Evolutionary conservation across 2,329 filamentous ascomycete species (phyloP).

Genomic region (Arthrinium puccinioides): DNA sequence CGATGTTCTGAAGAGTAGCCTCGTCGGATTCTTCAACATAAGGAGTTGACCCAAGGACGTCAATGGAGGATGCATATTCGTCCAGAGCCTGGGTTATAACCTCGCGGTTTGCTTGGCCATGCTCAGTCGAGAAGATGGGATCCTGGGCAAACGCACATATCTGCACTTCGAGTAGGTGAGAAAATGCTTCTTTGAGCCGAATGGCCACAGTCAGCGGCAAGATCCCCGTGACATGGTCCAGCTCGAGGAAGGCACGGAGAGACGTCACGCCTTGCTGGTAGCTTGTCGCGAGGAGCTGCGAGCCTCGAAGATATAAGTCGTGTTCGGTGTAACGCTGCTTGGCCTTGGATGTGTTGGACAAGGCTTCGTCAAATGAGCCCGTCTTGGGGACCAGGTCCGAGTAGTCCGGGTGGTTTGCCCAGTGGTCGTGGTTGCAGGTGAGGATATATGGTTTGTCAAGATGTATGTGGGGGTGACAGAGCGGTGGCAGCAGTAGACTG

Average conservation of each 20-base stretch:
- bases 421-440: slow-evolving; percentile 22
- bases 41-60: slow-evolving; percentile 59
- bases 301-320: slow-evolving; percentile 58
- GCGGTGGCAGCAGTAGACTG: slow-evolving; percentile 27
- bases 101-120: slow-evolving; percentile 41
- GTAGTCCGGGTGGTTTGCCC: slow-evolving; percentile 41
- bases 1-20: slow-evolving; percentile 48
- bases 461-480: slow-evolving; percentile 69
- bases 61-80: slow-evolving; percentile 31
- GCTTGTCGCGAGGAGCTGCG: slow-evolving; percentile 59
- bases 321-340: slow-evolving; percentile 55
- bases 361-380: slow-evolving; percentile 60
- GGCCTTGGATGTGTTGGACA: slow-evolving; percentile 41
- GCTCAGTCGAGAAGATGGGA: slow-evolving; percentile 50
- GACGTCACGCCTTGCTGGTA: slow-evolving; percentile 58
- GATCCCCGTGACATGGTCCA: slow-evolving; percentile 51
- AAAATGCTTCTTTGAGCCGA: slow-evolving; percentile 46
- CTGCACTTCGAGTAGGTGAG: slow-evolving; percentile 50
- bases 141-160: slow-evolving; percentile 67
- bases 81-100: slow-evolving; percentile 31
- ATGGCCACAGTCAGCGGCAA: slow-evolving; percentile 42
- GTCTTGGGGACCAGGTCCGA: slow-evolving; percentile 49
- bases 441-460: slow-evolving; percentile 61
- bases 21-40: slow-evolving; percentile 54
- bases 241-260: slow-evolving; percentile 65